Evolutionary conservation across 495 filamentous ascomycete species (phyloP), one percentile per base, ranked within the genome.

Genomic region (Lentithecium fluviatile): DNA sequence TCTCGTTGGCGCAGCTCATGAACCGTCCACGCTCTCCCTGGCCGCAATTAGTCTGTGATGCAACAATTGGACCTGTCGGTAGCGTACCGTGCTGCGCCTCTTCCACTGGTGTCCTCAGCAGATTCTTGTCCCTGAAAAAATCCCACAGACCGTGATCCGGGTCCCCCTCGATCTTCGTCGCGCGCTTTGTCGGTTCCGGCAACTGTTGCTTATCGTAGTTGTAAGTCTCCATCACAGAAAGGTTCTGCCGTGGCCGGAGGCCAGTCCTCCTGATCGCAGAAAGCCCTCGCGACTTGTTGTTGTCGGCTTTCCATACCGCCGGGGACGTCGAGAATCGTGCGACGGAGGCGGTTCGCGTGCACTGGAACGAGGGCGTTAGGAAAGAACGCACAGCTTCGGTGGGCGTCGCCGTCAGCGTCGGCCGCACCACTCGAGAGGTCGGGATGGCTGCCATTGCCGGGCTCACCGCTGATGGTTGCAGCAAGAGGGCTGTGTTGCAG

Each of bases 101-200:
- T 63, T 90, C 85, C 17, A 82, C 79, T 1, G 92, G 92, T 11
- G 82, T 83, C 46, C 76, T 78, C 70, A 96, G 69, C 15, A 85
- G 73, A 64, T 81, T 81, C 47, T 79, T 80, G 52, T 85, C 79
- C 48, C 77, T 82, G 75, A 99, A 97, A 76, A 99, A 99, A 0
- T 80, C 85, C 87, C 88, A 97, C n/a, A 99, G 86, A 36, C 90
- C 91, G 75, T 99, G 94, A 56, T 94, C 74, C 6, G 80, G 78
- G 69, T 87, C 87, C 15, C 83, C 80, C 56, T 79, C 68, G 37
- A 85, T 58, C 56, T 81, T 75, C 8, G 76, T 78, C 67, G 73
- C 80, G 52, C 75, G 76, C 64, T 55, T 64, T 72, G 10, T 85
- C 10, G 94, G 94, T 68, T 82, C 75, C 12, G 94, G 94, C 56